Conservation (phyloP, 306 rosid genomes). For the Astragalus membranaceus region DNA sequence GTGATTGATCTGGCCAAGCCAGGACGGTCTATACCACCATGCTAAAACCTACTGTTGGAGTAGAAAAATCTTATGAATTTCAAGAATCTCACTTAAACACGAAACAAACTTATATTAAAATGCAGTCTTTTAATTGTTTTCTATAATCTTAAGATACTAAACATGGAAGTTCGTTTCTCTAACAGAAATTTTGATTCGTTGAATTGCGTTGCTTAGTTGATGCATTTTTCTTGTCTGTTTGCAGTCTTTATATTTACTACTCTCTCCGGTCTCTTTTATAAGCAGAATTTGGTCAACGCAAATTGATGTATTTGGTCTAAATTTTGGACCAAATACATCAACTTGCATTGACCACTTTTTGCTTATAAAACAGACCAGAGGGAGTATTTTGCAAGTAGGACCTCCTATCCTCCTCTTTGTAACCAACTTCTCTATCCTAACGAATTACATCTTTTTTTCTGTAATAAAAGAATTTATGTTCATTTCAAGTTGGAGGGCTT, state of each 20-base stretch:
- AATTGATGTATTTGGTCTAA: too few species aligned
- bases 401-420: background rate
- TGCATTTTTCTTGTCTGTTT: background rate
- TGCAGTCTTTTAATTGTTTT: background rate
- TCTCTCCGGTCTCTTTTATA: too few species aligned
- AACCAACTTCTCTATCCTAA: background rate
- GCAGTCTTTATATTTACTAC: background rate
- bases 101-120: background rate
- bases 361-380: too few species aligned
- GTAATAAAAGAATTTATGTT: background rate
- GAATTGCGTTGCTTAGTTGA: background rate
- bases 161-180: background rate
- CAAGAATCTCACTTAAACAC: background rate
- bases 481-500: background rate
- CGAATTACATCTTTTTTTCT: background rate
- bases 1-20: background rate
- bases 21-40: background rate
- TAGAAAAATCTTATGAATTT: background rate
- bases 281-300: too few species aligned
- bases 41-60: background rate
- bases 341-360: too few species aligned
- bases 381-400: background rate
- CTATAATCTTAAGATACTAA: background rate
- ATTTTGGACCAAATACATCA: too few species aligned
- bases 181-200: background rate